A percentile compares a stretch with the other conserved stretches of the same genome.
phyloP scores from a whole-genome alignment of 805 yeast species.

The Torulaspora microellipsoides region DNA sequence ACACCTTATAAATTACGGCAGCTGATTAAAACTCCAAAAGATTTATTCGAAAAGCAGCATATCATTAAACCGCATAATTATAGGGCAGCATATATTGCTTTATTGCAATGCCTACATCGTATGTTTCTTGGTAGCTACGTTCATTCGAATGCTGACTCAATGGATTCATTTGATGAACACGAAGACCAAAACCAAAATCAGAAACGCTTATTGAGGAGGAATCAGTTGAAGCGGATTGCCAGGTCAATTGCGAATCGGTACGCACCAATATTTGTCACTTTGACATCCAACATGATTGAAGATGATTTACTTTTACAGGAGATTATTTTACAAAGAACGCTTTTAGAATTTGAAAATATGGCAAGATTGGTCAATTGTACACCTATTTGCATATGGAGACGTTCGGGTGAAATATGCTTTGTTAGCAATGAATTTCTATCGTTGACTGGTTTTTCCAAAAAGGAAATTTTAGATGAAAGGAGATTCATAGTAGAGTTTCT shows the following conservation, averaged over 20 bases:
- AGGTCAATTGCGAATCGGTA: conserved; percentile 45
- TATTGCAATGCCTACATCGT: conserved; percentile 15
- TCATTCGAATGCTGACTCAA: neutral
- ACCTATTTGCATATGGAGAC: conserved; percentile 80
- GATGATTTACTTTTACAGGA: conserved; percentile 64
- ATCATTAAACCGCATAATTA: conserved; percentile 25
- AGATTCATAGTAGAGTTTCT: conserved; percentile 73
- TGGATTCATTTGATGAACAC: neutral
- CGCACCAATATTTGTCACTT: conserved; percentile 72
- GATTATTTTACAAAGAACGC: conserved; percentile 50
- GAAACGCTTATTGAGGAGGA: conserved; percentile 7
- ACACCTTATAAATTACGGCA: conserved; percentile 22
- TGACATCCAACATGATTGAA: conserved; percentile 67
- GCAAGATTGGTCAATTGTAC: conserved; percentile 51
- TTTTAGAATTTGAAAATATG: conserved; percentile 52
- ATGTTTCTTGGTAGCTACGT: conserved; percentile 14
- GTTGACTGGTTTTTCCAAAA: conserved; percentile 58
- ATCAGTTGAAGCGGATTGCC: conserved; percentile 36
- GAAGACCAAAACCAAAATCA: conserved; percentile 4
- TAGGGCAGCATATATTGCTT: conserved; percentile 17
- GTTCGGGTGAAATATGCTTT: conserved; percentile 81
- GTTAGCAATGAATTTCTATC: conserved; percentile 70
- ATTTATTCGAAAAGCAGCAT: conserved; percentile 18
- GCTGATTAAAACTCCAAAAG: conserved; percentile 21
- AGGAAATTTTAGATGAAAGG: conserved; percentile 53